These are phyloP conservation scores for Malus hybrid DNA, from an alignment of 331 rosid species.

Conservation along the genomic window DNA sequence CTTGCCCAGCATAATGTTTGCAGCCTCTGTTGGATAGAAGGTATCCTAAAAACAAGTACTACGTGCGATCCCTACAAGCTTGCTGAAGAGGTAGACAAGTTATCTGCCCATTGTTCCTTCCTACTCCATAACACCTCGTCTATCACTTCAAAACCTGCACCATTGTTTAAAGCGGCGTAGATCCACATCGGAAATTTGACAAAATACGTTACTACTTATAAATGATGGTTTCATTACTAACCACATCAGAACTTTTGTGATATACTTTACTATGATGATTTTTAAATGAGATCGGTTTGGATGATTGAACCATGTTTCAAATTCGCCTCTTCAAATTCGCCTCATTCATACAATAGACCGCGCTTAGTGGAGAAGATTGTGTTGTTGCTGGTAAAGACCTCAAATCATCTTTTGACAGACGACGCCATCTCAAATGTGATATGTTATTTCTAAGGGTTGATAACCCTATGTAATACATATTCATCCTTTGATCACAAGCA, in stretches of 20 bases:
- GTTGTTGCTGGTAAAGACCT: too few relatives aligned
- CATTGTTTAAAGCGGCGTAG: background rate
- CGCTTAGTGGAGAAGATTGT: accelerated
- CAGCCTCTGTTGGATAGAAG: conserved; percentile 77
- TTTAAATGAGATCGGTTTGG: background rate
- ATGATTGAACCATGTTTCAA: background rate
- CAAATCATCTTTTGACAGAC: background rate
- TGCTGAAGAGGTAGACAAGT: conserved; percentile 83
- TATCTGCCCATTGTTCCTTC: conserved; percentile 82
- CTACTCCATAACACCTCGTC: conserved; percentile 95
- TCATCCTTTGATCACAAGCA: too few relatives aligned
- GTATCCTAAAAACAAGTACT: conserved; percentile 86
- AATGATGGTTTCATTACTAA: background rate
- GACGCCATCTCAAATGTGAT: accelerated
- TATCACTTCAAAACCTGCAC: conserved; percentile 64
- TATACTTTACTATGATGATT: too few relatives aligned
- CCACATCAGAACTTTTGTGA: accelerated
- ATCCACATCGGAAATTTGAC: background rate
- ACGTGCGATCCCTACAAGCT: conserved; percentile 51
- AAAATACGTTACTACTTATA: background rate
- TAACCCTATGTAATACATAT: too few relatives aligned
- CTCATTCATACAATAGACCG: background rate
- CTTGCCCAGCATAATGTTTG: conserved; percentile 54
- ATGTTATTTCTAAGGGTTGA: too few relatives aligned
- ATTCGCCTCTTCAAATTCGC: background rate